Evolutionary conservation across 768 basidiomycete genomes (phyloP).

Genomic region (Agrocybe praecox): DNA sequence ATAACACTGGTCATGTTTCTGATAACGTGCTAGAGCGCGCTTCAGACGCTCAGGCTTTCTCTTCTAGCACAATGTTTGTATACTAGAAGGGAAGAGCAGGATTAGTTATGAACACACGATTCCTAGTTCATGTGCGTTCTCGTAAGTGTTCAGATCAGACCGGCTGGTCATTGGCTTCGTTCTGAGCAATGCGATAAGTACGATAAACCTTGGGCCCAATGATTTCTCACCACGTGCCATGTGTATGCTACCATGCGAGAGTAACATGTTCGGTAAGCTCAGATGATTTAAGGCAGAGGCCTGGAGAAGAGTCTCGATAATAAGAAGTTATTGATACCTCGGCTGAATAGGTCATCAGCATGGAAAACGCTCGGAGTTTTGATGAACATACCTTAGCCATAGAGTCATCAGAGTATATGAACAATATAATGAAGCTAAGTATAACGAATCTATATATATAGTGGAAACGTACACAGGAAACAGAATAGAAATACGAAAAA

Average conservation of each 20-base stretch:
- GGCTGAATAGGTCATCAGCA: conserved; percentile 17
- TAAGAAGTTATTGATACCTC: conserved; percentile 7
- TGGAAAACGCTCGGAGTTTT: conserved; percentile 8
- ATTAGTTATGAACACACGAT: conserved; percentile 3
- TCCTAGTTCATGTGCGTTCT: conserved; percentile 13
- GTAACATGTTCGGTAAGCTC: conserved; percentile 4
- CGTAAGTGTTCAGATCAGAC: conserved; percentile 7
- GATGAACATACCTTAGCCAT: conserved; percentile 17
- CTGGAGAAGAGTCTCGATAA: conserved; percentile 6
- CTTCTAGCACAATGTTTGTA: conserved; percentile 10
- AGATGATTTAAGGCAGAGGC: conserved; percentile 21
- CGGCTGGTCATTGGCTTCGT: conserved; percentile 7
- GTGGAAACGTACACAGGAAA: conserved; percentile 32
- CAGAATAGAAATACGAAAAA: conserved; percentile 21
- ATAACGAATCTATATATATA: conserved; percentile 37
- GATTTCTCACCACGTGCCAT: conserved; percentile 22
- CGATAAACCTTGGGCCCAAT: conserved; percentile 4
- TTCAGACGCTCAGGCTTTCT: conserved; percentile 3
- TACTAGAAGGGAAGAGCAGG: conserved; percentile 2
- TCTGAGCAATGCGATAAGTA: conserved; percentile 15
- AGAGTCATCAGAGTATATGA: conserved; percentile 9
- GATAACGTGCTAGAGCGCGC: not conserved
- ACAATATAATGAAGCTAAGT: conserved; percentile 22
- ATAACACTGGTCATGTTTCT: conserved; percentile 12
- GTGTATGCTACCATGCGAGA: conserved; percentile 11